phyloP scores from a whole-genome alignment of 1,139 yeast species.

The Hemisphaericaspora subhashii region DNA sequence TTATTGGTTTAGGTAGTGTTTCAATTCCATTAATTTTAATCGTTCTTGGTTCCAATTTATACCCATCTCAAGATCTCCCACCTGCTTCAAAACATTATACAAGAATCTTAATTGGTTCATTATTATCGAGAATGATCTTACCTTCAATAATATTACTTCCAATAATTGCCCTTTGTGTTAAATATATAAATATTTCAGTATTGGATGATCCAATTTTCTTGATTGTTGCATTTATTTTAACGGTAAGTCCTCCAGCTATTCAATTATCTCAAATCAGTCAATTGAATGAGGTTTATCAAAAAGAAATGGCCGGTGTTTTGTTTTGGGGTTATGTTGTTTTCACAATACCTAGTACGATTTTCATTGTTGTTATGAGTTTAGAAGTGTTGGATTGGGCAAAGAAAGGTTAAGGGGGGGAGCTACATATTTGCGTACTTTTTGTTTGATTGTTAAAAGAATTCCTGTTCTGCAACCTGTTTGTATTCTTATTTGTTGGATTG shows the following conservation, averaged over 20 bases:
- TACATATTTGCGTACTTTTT: not conserved
- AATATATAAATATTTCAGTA: constrained; percentile 64
- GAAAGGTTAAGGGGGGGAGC: not conserved
- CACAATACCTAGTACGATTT: constrained; percentile 75
- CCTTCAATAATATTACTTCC: constrained; percentile 73
- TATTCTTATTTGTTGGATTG: too few relatives aligned
- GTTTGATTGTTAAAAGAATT: not conserved
- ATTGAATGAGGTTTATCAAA: constrained; percentile 70
- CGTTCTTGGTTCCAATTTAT: constrained; percentile 73
- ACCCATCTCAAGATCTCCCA: constrained; percentile 65
- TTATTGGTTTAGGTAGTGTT: constrained; percentile 78
- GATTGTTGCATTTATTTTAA: constrained; percentile 71
- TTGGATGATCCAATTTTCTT: constrained; percentile 83
- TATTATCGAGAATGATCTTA: constrained; percentile 72
- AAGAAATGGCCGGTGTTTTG: constrained; percentile 84
- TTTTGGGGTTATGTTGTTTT: constrained; percentile 83
- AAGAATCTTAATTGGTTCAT: constrained; percentile 64
- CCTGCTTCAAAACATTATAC: constrained; percentile 60
- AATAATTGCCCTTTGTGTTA: constrained; percentile 62
- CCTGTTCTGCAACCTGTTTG: too few relatives aligned
- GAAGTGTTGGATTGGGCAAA: constrained; percentile 59
- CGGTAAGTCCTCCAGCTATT: constrained; percentile 83
- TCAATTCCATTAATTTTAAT: constrained; percentile 83
- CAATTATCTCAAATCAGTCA: constrained; percentile 83
- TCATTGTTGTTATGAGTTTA: constrained; percentile 67